Evolutionary conservation across 2,329 filamentous ascomycete genomes (phyloP), one percentile per base, ranked within the genome.

Genomic region (Fusarium multiceps): DNA sequence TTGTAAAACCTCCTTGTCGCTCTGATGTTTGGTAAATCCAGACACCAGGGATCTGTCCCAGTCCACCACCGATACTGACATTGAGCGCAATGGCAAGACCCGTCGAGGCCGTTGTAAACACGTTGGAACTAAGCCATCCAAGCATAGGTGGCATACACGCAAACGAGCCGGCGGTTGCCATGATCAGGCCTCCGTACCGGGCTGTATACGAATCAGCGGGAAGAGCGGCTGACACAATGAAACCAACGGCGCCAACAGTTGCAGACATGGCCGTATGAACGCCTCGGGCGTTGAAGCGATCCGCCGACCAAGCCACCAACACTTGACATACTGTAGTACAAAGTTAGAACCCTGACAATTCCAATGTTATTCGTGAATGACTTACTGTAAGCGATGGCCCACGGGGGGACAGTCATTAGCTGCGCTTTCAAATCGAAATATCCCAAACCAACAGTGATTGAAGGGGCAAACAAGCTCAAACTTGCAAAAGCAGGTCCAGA

Each of bases 21-120:
- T 93, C 89, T 13, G 86, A 80, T 2, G 86, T 82, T 74, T 90
- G 90, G 79, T 92, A 93, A 66, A 92, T 92, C 90, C 90, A 93
- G 2, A 92, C 89, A 0, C 90, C 91, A 0, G 88, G 86, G 42
- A 93, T 93, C 77, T 93, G 90, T 0, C 91, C 90, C 0, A 90
- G 84, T 0, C 89, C 90, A 0, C 89, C 90, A 50, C 85, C 85
- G 30, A 91, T 84, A 3, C 87, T 89, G 18, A 93, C 87, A 67
- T 93, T 92, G 66, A 93, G 79, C 1, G 90, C 91, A 58, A 93
- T 90, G 3, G 90, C 90, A 13, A 93, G 82, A 0, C 90, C 90
- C 0, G 88, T 87, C 0, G 89, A 85, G 0, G 88, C 87, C 0
- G 90, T 92, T 57, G 84, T 88, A 74, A 87, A 87, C 50, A 92